Evolutionary conservation across 306 rosid species (phyloP).

Genomic region (Pyrus betulifolia): DNA sequence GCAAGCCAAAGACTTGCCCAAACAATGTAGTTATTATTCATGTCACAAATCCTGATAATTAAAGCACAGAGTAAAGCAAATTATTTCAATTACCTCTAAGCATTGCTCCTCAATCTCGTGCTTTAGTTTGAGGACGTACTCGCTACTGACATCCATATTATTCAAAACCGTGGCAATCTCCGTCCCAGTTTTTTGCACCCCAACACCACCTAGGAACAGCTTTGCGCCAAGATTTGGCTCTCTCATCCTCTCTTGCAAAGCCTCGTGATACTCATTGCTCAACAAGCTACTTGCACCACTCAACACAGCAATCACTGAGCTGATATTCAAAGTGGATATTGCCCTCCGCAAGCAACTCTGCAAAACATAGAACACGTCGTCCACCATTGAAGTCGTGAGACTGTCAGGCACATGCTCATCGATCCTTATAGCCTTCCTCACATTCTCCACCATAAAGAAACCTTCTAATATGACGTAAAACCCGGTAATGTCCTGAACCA

Average conservation of each 20-base stretch:
- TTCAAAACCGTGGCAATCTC: constrained; percentile 87
- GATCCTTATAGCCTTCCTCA: constrained; percentile 78
- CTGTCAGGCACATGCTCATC: constrained; percentile 83
- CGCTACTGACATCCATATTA: constrained; percentile 84
- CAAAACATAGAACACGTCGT: constrained; percentile 88
- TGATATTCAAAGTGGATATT: constrained; percentile 77
- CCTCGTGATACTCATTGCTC: constrained; percentile 82
- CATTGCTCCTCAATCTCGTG: constrained; percentile 93
- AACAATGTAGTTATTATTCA: not conserved
- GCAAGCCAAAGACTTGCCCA: not conserved
- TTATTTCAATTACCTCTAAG: constrained; percentile 59
- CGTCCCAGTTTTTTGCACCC: constrained; percentile 77
- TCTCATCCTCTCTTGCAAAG: constrained; percentile 71
- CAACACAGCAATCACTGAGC: constrained; percentile 79
- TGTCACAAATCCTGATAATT: not conserved
- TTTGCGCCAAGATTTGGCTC: constrained; percentile 92
- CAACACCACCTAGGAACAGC: constrained; percentile 87
- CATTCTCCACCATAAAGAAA: constrained; percentile 95
- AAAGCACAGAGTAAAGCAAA: constrained; percentile 2
- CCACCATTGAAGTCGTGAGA: constrained; percentile 94
- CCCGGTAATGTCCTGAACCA: constrained; percentile 77
- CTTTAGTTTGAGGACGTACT: constrained; percentile 80
- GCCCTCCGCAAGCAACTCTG: constrained; percentile 91
- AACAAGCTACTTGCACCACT: constrained; percentile 84
- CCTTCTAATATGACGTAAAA: constrained; percentile 89